phyloP scores from a whole-genome alignment of 257 asterid species.

The Echites panduratus region DNA sequence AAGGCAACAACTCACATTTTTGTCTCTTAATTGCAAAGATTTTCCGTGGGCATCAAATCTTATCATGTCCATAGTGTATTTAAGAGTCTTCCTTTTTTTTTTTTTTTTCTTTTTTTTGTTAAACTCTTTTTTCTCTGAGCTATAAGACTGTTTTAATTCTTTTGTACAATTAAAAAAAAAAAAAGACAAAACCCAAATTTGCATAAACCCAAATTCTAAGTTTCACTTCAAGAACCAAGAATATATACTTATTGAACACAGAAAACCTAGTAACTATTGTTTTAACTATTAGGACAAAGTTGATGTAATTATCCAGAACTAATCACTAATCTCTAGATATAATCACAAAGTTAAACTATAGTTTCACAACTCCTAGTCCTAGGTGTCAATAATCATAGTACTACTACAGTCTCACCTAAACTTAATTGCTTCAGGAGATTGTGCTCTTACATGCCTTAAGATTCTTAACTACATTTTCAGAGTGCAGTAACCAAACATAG shows the following conservation, averaged over 20 bases:
- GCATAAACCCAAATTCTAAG: neutral
- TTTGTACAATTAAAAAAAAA: neutral
- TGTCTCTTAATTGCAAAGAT: neutral
- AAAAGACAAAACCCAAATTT: neutral
- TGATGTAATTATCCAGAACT: no score
- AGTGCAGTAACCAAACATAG: no score
- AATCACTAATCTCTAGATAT: neutral
- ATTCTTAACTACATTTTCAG: neutral
- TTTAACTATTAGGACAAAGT: neutral
- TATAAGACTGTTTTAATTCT: neutral
- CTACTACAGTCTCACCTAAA: neutral
- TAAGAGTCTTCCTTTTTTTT: neutral
- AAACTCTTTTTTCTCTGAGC: neutral
- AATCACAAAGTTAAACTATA: no score
- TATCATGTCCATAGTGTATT: neutral
- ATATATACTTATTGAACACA: neutral
- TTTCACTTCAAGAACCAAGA: neutral
- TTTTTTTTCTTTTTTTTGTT: no score
- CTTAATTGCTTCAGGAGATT: neutral
- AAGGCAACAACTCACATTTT: neutral
- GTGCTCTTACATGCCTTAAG: neutral
- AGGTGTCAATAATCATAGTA: no score
- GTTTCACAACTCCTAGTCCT: no score
- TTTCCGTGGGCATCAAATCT: neutral
- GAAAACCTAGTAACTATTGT: neutral